phyloP scores from a whole-genome alignment of 305 asterid species.

The Fraxinus floribunda region DNA sequence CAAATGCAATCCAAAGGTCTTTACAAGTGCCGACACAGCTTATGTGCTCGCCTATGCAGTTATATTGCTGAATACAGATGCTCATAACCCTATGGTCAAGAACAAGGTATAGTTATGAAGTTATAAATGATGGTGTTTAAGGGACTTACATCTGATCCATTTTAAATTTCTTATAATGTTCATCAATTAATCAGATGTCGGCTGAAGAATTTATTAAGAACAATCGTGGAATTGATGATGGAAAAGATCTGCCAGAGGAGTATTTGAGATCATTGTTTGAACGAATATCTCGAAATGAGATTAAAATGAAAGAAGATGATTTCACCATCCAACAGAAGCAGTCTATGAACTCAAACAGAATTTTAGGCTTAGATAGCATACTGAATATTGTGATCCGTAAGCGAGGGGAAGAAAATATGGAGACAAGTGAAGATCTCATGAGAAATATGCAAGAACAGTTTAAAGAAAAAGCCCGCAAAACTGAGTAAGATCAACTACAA shows the following conservation, averaged over 20 bases:
- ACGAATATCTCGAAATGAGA: slow-evolving; percentile 88
- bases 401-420: slow-evolving; percentile 85
- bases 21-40: slow-evolving; percentile 99
- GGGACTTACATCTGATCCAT: slow-evolving; percentile 8
- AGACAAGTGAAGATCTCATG: slow-evolving; percentile 87
- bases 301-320: slow-evolving; percentile 96
- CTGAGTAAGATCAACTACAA: slow-evolving; percentile 71
- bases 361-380: slow-evolving; percentile 84
- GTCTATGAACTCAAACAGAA: slow-evolving; percentile 72
- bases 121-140: slow-evolving; percentile 17
- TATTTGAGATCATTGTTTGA: slow-evolving; percentile 87
- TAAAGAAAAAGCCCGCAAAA: slow-evolving; percentile 98
- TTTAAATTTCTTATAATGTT: slow-evolving; percentile 22
- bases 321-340: slow-evolving; percentile 83
- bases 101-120: slow-evolving; percentile 65
- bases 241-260: slow-evolving; percentile 93
- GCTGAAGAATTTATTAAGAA: slow-evolving; percentile 91
- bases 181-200: slow-evolving; percentile 66
- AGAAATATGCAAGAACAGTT: slow-evolving; percentile 99
- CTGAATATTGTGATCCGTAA: slow-evolving; percentile 86
- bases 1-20: slow-evolving; percentile 86
- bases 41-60: slow-evolving; percentile 99
- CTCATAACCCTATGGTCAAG: slow-evolving; percentile 97
- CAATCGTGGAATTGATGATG: slow-evolving; percentile 98
- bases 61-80: slow-evolving; percentile 94